Base-by-base conservation (phyloP, 2,329 filamentous ascomycete species). In the Arthrobotrys pseudoclavata region DNA sequence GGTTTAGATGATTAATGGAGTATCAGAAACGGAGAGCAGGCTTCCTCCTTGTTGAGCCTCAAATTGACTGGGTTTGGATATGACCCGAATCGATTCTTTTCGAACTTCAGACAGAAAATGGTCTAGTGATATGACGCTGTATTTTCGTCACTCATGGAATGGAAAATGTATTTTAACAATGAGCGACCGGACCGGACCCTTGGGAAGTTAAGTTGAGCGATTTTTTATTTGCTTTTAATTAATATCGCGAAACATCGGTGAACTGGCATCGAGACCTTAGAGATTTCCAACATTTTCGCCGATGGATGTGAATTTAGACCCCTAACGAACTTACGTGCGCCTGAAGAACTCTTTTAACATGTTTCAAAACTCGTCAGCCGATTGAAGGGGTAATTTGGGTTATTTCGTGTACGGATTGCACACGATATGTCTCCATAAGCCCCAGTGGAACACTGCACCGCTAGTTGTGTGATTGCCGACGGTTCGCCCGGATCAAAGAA, bases 11-110 rank as follows among this genome's bases (percentile, higher is more conserved):
- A 24, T 12, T 31, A 60, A 52, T 26, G 55, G 31, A 60, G 48
- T 57, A 69, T 76, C 71, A 76, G 64, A 69, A 63, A 69, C 40
- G 15, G 18, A 57, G 37, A 57, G 18, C 69, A 67, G 62, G 71
- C 71, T 67, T 42, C 52, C 40, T 57, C 47, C 55, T 63, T 69
- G 63, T 76, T 76, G 71, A 76, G 71, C 71, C 71, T 76, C 71
- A 76, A 69, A 76, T 31, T 40, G 61, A 63, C 71, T 48, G 64
- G 57, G 48, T 62, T 55, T 24, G 53, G 50, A 55, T 45, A 63
- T 60, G 62, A 67, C 26, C 29, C n/a, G 15, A 45, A 45, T 45
- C 10, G 42, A 52, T 20, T 42, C 40, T 13, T 66, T 47, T 52
- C 34, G 20, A 67, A 64, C 26, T 15, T 50, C 52, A 63, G 10